These are phyloP conservation scores for Pleurozium schreberi DNA, from an alignment of 225 moss, liverwort and hornwort species.

Conservation along the genomic window DNA sequence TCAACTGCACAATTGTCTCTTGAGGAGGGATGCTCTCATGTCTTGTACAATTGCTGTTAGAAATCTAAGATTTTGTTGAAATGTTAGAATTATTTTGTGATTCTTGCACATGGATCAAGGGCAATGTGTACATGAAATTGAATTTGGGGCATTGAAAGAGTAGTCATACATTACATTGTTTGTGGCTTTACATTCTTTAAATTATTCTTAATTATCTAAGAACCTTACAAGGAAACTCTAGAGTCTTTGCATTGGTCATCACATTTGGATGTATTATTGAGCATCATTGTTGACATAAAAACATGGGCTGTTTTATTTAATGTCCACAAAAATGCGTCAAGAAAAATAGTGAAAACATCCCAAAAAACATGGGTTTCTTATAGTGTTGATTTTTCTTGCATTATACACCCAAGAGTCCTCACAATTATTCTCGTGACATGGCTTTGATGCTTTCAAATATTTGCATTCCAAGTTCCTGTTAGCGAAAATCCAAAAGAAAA, in stretches of 20 bases:
- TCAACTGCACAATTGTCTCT: not conserved
- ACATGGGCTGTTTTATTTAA: no score
- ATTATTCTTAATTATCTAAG: not conserved
- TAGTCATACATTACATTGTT: not conserved
- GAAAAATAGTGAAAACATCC: no score
- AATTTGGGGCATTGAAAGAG: not conserved
- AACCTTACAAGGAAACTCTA: fast-evolving
- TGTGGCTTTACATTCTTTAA: not conserved
- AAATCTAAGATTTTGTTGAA: not conserved
- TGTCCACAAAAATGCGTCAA: no score
- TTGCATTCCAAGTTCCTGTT: no score
- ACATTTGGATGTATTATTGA: no score
- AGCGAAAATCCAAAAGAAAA: no score
- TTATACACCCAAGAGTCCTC: no score
- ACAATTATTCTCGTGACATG: no score
- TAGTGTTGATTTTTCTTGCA: no score
- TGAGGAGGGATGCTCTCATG: not conserved
- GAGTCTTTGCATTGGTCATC: not conserved
- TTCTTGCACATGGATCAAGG: fast-evolving
- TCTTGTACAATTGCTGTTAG: not conserved
- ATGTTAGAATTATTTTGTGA: not conserved
- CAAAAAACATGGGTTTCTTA: no score
- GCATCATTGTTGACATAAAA: no score
- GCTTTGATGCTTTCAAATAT: no score
- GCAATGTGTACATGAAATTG: not conserved